phyloP scores from a whole-genome alignment of 1,139 yeast genomes.

The Candida tunisiensis region DNA sequence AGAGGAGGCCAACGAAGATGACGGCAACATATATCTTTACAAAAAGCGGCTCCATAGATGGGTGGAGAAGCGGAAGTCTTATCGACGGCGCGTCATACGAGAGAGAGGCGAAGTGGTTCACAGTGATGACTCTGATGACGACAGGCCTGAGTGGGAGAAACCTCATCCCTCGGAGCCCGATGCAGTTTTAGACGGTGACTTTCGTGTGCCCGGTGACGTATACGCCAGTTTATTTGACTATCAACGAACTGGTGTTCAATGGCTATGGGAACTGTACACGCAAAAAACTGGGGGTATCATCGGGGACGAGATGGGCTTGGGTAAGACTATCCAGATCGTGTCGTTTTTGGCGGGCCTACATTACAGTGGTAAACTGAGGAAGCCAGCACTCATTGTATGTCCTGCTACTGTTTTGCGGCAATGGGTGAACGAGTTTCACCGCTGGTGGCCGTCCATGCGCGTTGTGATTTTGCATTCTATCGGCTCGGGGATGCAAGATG shows the following conservation, averaged over 20 bases:
- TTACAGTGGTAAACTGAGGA: constrained; percentile 54
- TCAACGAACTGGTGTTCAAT: constrained; percentile 73
- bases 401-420: constrained; percentile 95
- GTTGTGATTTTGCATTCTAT: constrained; percentile 80
- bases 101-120: too few species aligned
- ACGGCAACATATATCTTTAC: constrained; percentile 21
- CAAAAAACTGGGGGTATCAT: constrained; percentile 89
- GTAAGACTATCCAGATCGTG: constrained; percentile 85
- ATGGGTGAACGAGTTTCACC: constrained; percentile 91
- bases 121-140: constrained; percentile 11
- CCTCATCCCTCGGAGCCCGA: constrained; percentile 72
- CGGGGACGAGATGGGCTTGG: constrained; percentile 97
- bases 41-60: constrained; percentile 43
- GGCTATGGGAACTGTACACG: constrained; percentile 63
- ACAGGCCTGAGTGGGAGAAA: constrained; percentile 40
- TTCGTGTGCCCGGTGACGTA: constrained; percentile 78
- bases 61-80: constrained; percentile 25
- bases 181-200: constrained; percentile 51
- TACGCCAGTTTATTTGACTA: constrained; percentile 78
- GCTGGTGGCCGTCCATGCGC: constrained; percentile 96
- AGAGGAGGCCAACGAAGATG: constrained; percentile 7
- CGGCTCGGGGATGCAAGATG: constrained; percentile 75
- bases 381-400: constrained; percentile 77
- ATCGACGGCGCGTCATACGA: constrained; percentile 7
- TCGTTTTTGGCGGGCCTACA: constrained; percentile 84